Evolutionary conservation across 495 filamentous ascomycete species (phyloP).

Genomic region (Parachaetomium inaequale): DNA sequence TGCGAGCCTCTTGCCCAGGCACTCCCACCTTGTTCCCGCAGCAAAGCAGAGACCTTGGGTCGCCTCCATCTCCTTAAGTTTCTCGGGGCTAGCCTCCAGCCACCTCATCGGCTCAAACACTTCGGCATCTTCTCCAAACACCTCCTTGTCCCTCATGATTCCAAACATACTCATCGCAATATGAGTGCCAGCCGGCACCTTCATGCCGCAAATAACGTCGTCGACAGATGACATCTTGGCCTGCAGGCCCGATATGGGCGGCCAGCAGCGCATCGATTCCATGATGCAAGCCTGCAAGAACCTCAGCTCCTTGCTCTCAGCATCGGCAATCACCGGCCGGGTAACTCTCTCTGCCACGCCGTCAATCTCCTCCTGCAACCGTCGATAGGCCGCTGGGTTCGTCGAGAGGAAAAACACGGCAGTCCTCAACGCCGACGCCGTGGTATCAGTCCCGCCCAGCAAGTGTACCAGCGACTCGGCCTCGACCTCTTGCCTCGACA

Average conservation of each 20-base stretch:
- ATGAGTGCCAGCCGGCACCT: neutral
- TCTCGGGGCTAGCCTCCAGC: neutral
- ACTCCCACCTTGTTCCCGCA: neutral
- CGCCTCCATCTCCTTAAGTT: neutral
- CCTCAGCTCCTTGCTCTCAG: neutral
- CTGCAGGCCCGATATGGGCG: neutral
- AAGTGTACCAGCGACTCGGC: neutral
- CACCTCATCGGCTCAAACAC: neutral
- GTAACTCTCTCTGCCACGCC: neutral
- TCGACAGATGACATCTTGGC: neutral
- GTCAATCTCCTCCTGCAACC: neutral
- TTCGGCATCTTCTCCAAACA: neutral
- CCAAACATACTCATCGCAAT: neutral
- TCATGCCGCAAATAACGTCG: neutral
- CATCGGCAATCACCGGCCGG: neutral
- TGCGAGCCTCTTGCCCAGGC: neutral
- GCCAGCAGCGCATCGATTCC: neutral
- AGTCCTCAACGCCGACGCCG: neutral
- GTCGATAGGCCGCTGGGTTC: neutral
- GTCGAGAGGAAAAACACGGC: neutral
- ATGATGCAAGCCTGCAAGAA: neutral
- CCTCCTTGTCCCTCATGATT: neutral
- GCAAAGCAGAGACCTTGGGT: neutral
- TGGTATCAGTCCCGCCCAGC: neutral
- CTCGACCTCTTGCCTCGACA: neutral